Percentiles rank a stretch among this genome's conserved stretches.
Evolutionary conservation across 2,329 filamentous ascomycete species (phyloP).

Genomic region (Apiospora saccharicola): DNA sequence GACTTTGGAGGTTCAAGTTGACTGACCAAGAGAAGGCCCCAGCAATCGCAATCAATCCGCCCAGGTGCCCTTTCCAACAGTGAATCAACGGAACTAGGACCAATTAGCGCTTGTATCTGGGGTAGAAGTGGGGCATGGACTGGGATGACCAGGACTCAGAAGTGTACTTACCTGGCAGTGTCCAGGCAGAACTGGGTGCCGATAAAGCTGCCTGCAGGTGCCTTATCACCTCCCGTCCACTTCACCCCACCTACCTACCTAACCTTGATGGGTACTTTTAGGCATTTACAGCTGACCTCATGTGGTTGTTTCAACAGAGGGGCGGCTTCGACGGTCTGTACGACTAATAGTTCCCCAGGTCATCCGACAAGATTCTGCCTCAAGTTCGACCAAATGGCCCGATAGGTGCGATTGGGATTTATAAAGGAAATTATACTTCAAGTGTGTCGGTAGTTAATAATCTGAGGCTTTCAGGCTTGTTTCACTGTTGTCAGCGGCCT

Average conservation of each 20-base stretch:
- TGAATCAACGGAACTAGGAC: background rate
- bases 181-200: slow-evolving; percentile 17
- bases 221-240: slow-evolving; percentile 16
- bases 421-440: background rate
- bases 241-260: slow-evolving; percentile 12
- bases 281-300: slow-evolving; percentile 16
- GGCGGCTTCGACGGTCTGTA: slow-evolving; percentile 8
- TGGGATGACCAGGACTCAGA: slow-evolving; percentile 2
- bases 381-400: background rate
- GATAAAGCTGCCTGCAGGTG: slow-evolving; percentile 16
- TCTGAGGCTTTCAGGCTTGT: slow-evolving; percentile 7
- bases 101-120: slow-evolving; percentile 19
- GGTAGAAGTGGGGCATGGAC: background rate
- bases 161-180: background rate
- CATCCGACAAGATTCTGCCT: slow-evolving; percentile 3
- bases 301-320: background rate
- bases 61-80: slow-evolving; percentile 14
- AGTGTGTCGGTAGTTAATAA: background rate
- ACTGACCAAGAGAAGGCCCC: background rate
- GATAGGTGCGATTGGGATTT: background rate
- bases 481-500: slow-evolving; percentile 15
- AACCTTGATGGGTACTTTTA: slow-evolving; percentile 10
- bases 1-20: slow-evolving; percentile 17
- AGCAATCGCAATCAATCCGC: background rate
- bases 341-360: background rate